A percentile compares a stretch with the other conserved stretches of the same genome.
Evolutionary conservation across 257 asterid genomes (phyloP).

Genomic region (Solanum microdontum): DNA sequence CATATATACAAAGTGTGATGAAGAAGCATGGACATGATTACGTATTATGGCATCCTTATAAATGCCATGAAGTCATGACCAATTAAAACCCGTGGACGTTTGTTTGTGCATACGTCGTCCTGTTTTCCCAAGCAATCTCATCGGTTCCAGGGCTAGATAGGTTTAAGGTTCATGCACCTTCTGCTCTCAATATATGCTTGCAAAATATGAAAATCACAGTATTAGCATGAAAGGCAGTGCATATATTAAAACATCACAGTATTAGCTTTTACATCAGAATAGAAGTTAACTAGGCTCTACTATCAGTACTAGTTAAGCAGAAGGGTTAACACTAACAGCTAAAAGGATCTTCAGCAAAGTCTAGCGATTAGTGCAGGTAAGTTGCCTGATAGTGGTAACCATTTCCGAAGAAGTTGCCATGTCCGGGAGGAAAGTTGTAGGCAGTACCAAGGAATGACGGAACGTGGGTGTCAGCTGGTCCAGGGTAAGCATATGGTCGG

Average conservation of each 20-base stretch:
- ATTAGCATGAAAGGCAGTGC: conserved; percentile 9
- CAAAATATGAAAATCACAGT: too few species aligned
- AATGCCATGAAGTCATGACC: neutral
- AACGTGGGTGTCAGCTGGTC: conserved; percentile 50
- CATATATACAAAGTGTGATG: neutral
- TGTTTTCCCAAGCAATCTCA: neutral
- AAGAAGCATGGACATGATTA: neutral
- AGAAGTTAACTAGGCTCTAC: conserved; percentile 40
- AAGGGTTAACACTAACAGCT: conserved; percentile 63
- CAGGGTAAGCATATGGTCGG: conserved; percentile 62
- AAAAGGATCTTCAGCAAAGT: conserved; percentile 32
- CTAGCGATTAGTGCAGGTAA: conserved; percentile 89
- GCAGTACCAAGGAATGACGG: conserved; percentile 48
- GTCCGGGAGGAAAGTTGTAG: conserved; percentile 44
- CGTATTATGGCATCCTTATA: neutral
- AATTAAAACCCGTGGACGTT: neutral
- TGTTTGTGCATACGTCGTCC: neutral
- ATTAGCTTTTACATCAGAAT: conserved; percentile 67
- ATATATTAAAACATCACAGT: conserved; percentile 22
- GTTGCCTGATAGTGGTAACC: conserved; percentile 94
- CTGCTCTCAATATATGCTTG: too few species aligned
- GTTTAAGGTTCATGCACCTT: neutral
- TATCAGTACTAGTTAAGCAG: conserved; percentile 44
- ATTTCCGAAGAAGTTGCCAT: conserved; percentile 80
- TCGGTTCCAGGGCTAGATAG: neutral